These are phyloP conservation scores for Lachancea thermotolerans DNA, from an alignment of 805 yeast species.

Conservation along the genomic window DNA sequence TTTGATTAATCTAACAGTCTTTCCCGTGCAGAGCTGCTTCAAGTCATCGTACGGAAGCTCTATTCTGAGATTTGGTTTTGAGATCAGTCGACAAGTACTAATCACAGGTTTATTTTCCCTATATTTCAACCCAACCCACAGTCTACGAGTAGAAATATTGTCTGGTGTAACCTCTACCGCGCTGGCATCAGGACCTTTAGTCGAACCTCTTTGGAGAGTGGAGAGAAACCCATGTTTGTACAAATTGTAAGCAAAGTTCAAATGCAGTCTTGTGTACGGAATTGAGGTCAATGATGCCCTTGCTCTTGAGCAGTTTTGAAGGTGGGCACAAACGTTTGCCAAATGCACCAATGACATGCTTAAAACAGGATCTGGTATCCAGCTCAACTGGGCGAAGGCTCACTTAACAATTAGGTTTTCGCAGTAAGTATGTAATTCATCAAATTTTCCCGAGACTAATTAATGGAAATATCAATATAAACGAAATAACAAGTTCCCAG, in stretches of 20 bases:
- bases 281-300: constrained; percentile 67
- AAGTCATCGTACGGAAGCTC: constrained; percentile 57
- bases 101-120: constrained; percentile 74
- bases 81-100: constrained; percentile 60
- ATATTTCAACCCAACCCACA: constrained; percentile 91
- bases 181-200: constrained; percentile 70
- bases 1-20: constrained; percentile 62
- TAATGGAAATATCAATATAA: too few relatives aligned
- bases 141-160: constrained; percentile 74
- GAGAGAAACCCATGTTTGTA: constrained; percentile 88
- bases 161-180: constrained; percentile 80
- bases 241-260: constrained; percentile 75
- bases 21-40: constrained; percentile 67
- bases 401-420: too few relatives aligned
- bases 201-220: constrained; percentile 77
- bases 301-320: constrained; percentile 81
- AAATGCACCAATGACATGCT: constrained; percentile 82
- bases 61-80: constrained; percentile 80
- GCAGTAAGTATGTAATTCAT: too few relatives aligned
- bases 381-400: background rate
- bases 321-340: constrained; percentile 78
- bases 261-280: constrained; percentile 76
- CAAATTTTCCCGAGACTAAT: too few relatives aligned
- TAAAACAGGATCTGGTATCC: background rate
- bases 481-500: too few relatives aligned